Conservation (phyloP, 2,329 filamentous ascomycete species). For the Botrytis cinerea region DNA sequence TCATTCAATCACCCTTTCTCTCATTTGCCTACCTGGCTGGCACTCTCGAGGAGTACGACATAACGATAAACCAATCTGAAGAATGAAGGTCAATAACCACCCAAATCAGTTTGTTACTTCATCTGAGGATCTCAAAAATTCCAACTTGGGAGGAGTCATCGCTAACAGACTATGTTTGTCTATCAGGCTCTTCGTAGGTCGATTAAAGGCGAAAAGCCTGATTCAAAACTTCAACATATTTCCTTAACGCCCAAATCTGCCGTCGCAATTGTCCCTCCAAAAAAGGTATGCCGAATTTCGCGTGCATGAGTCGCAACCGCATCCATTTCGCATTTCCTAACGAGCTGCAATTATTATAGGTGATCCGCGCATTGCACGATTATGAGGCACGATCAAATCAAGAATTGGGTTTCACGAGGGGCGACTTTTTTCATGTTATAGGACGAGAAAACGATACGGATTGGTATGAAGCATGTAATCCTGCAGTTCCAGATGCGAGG, state of each 20-base stretch:
- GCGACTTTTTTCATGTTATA: conserved; percentile 98
- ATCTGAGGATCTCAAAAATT: background rate
- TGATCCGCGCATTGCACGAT: conserved; percentile 95
- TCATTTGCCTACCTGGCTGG: conserved; percentile 10
- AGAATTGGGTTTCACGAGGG: conserved; percentile 87
- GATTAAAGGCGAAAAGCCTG: conserved; percentile 68
- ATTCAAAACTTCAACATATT: conserved; percentile 58
- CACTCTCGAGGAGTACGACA: conserved; percentile 24
- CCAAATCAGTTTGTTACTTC: background rate
- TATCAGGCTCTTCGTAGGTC: conserved; percentile 64
- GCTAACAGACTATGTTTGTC: conserved; percentile 34
- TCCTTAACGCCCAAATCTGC: conserved; percentile 71
- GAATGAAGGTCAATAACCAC: conserved; percentile 36
- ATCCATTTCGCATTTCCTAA: conserved; percentile 8
- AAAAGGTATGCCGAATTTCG: conserved; percentile 58
- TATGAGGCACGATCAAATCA: conserved; percentile 76
- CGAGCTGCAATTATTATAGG: conserved; percentile 53
- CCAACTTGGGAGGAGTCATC: conserved; percentile 6
- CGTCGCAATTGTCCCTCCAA: conserved; percentile 69
- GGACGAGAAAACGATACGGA: conserved; percentile 90
- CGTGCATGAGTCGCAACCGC: conserved; percentile 21
- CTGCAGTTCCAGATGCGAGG: conserved; percentile 78
- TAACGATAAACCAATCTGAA: conserved; percentile 33
- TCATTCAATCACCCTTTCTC: background rate
- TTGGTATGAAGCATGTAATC: conserved; percentile 99